Base-by-base conservation (phyloP, 306 rosid genomes). In the Psophocarpus tetragonolobus region DNA sequence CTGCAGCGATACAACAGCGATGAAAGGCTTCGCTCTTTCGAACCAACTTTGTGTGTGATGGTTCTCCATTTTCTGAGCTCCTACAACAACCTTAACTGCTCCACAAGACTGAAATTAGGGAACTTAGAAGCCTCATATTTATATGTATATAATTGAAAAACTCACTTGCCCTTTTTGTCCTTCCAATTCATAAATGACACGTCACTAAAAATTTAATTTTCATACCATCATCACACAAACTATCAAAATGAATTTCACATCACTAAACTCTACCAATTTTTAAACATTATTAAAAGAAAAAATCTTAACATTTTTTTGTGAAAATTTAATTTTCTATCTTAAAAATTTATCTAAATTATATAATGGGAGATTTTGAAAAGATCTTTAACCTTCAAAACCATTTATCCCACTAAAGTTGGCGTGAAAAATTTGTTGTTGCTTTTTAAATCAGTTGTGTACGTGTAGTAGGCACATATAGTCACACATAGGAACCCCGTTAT, bases 1-100 rank as follows among this genome's bases (percentile, higher is more conserved):
- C 73, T 95, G 99, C 80, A 95, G 29, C 81, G 82, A 92, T 5
- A 88, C 57, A 1, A 95, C 92, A 12, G 88, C 96, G 8, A 87
- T 68, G 74, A 92, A 87, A 13, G 99, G 97, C 74, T 87, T 95
- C n/a, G 74, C 41, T 77, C 79, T 81, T 23, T 62, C 72, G 14
- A 80, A 74, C 83, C 74, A 82, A 14, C 23, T 73, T 57, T 38
- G 65, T 53, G 5, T 60, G 38, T 75, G 71, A n/a, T 38, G 69
- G 51, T 27, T 60, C 69, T 77, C 84, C 94, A 87, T 89, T 1
- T 86, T 44, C 56, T 74, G 50, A 20, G 35, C 68, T 61, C 13
- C 41, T 60, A 32, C 41, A 66, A 41, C 75, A 20, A 74, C 50
- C 65, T 79, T 23, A 11, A 68, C 27, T n/a, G 65, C 42, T 72